Conservation (phyloP, 352 stramenopile genomes). For the Peronospora belbahrii region DNA sequence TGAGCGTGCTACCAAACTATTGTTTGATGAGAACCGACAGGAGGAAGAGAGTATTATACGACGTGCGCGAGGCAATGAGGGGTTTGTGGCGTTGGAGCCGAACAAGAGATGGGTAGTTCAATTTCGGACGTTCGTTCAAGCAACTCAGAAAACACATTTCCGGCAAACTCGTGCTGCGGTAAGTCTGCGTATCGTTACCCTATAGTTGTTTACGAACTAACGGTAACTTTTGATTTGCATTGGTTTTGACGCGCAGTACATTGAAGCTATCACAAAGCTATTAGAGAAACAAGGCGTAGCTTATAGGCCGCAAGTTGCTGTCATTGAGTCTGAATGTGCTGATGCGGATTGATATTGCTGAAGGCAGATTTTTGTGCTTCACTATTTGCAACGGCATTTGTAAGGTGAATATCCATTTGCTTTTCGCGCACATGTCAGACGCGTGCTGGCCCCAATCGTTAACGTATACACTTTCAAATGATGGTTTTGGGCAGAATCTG, state of each 20-base stretch:
- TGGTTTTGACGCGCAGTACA: constrained; percentile 33
- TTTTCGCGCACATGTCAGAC: no score
- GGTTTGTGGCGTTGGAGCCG: constrained; percentile 36
- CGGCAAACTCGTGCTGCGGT: constrained; percentile 39
- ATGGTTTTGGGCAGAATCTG: no score
- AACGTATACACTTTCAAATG: no score
- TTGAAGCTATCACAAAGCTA: constrained; percentile 57
- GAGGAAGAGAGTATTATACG: constrained; percentile 42
- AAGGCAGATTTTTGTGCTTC: constrained; percentile 1
- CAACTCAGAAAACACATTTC: constrained; percentile 37
- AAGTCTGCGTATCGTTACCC: constrained; percentile 9
- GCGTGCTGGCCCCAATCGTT: no score
- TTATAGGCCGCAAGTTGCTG: constrained; percentile 18
- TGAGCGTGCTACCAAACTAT: constrained; percentile 17
- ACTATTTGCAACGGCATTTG: constrained; percentile 11
- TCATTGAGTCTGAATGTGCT: constrained; percentile 11
- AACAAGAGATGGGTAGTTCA: constrained; percentile 48
- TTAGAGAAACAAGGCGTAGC: constrained; percentile 42
- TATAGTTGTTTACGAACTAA: neutral
- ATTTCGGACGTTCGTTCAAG: constrained; percentile 50
- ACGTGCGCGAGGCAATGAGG: constrained; percentile 43
- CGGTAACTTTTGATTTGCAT: constrained; percentile 2
- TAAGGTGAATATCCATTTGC: no score
- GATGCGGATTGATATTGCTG: constrained; percentile 16
- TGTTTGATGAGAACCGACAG: constrained; percentile 45